These are phyloP conservation scores for Fusarium scirpi DNA, from an alignment of 2,329 filamentous ascomycete species.

Conservation along the genomic window DNA sequence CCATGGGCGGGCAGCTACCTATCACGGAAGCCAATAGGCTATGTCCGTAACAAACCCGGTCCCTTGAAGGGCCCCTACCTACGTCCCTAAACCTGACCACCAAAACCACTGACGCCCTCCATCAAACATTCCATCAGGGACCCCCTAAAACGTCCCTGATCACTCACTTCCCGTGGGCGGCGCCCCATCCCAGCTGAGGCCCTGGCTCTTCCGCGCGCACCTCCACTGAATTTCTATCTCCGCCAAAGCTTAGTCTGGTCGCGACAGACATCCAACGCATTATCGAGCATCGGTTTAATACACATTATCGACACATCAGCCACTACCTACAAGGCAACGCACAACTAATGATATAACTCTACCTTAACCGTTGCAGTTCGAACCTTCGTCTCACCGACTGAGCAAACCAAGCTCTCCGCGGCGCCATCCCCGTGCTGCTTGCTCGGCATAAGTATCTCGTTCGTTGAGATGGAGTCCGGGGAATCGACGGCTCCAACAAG, in stretches of 20 bases:
- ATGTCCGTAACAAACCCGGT: slow-evolving; percentile 24
- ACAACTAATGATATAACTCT: slow-evolving; percentile 29
- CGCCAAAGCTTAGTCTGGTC: slow-evolving; percentile 34
- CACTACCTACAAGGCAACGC: slow-evolving; percentile 11
- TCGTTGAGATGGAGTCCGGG: slow-evolving; percentile 57
- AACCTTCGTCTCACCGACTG: slow-evolving; percentile 10
- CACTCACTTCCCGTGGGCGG: slow-evolving; percentile 8
- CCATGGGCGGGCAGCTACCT: slow-evolving; percentile 13
- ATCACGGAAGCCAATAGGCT: background rate
- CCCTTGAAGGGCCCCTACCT: slow-evolving; percentile 14
- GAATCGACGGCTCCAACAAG: slow-evolving; percentile 42
- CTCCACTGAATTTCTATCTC: slow-evolving; percentile 46
- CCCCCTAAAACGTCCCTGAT: slow-evolving; percentile 26
- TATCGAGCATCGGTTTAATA: slow-evolving; percentile 33
- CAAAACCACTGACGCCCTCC: slow-evolving; percentile 32
- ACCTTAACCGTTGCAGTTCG: background rate
- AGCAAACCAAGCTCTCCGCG: slow-evolving; percentile 34
- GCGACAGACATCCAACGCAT: slow-evolving; percentile 36
- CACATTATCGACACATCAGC: slow-evolving; percentile 17
- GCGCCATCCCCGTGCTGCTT: slow-evolving; percentile 40
- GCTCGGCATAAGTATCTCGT: slow-evolving; percentile 42
- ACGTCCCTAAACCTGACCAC: slow-evolving; percentile 12
- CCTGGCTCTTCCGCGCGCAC: slow-evolving; percentile 43
- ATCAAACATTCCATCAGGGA: slow-evolving; percentile 18
- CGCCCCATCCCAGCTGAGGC: slow-evolving; percentile 39